Evolutionary conservation across 306 rosid genomes (phyloP), one percentile per base, ranked within the genome.

Genomic region (Malus orientalis): DNA sequence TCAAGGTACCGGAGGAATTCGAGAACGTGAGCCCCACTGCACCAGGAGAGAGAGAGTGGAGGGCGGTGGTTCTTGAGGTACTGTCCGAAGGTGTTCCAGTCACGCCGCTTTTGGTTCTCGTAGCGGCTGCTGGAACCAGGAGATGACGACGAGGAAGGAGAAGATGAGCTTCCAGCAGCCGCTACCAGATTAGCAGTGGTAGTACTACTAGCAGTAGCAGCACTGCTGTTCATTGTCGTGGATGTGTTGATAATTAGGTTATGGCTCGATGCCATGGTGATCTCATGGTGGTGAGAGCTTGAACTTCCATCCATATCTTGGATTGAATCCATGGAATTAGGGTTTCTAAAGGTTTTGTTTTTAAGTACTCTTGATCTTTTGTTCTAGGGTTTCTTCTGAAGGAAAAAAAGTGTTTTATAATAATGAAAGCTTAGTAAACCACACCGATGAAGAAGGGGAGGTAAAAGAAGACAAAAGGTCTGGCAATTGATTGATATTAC

Each of bases 41-140:
- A 96, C 70, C 99, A 83, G 15, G 97, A 87, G 38, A 96, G 98
- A 23, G 98, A 85, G 8, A 96, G 93, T 53, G 99, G 99, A 7
- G 99, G 99, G 0, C 99, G 84, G 87, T 92, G 99, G 61, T 96
- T 96, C 78, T 86, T 96, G 58, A 96, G 96, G 83, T 92, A 96
- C 78, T 92, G 98, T 3, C 97, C 94, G 80, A 96, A 96, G 75
- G 99, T 92, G 87, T 96, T 92, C 99, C 98, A 96, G 87, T 96
- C 99, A 8, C 99, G 85, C 66, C 99, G 92, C 81, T 96, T 96
- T 54, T 96, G 99, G 81, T 96, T 96, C 83, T 96, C 99, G 33
- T 96, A 96, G 45, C 99, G 96, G 86, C 97, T 91, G 66, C 88
- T 89, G 27, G 93, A 74, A 11, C 76, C 78, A 9, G 91, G 71